These are phyloP conservation scores for Ganoderma lingzhi DNA, from an alignment of 1,284 basidiomycete genomes.

Conservation along the genomic window DNA sequence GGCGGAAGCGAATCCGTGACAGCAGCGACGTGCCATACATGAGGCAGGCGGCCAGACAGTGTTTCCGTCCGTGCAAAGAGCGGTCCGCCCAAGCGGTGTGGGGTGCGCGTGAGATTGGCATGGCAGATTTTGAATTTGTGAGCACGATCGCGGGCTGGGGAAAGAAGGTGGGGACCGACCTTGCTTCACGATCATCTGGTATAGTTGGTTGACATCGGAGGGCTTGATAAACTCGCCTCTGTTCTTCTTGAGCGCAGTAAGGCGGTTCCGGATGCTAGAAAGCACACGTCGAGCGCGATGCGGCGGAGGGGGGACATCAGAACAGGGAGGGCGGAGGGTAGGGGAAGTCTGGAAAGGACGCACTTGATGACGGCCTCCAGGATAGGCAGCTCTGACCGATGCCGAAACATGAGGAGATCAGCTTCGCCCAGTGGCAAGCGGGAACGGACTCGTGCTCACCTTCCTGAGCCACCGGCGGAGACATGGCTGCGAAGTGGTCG, in stretches of 20 bases:
- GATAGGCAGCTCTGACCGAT: slow-evolving; percentile 83
- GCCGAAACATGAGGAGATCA: slow-evolving; percentile 39
- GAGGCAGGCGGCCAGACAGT: slow-evolving; percentile 2
- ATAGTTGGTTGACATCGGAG: slow-evolving; percentile 93
- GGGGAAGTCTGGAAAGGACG: slow-evolving; percentile 38
- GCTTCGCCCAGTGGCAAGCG: slow-evolving; percentile 29
- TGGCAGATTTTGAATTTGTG: slow-evolving; percentile 6
- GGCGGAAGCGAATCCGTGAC: slow-evolving; percentile 25
- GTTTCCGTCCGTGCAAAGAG: slow-evolving; percentile 7
- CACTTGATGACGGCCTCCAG: slow-evolving; percentile 96
- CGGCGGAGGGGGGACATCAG: slow-evolving; percentile 18
- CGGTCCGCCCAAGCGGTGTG: slow-evolving; percentile 5
- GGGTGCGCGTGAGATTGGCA: slow-evolving; percentile 14
- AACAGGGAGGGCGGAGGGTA: slow-evolving; percentile 3
- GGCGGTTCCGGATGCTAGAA: slow-evolving; percentile 88
- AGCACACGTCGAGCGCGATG: background rate
- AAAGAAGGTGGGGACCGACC: slow-evolving; percentile 53
- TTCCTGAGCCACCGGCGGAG: slow-evolving; percentile 77
- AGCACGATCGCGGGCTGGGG: background rate
- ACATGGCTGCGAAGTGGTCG: slow-evolving; percentile 48
- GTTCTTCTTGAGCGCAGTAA: slow-evolving; percentile 91
- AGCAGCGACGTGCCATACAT: slow-evolving; percentile 11
- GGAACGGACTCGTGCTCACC: slow-evolving; percentile 52
- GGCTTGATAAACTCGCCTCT: slow-evolving; percentile 89
- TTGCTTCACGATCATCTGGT: slow-evolving; percentile 95